Base-by-base conservation (phyloP, 148 eudicot species). In the Simmondsia chinensis region DNA sequence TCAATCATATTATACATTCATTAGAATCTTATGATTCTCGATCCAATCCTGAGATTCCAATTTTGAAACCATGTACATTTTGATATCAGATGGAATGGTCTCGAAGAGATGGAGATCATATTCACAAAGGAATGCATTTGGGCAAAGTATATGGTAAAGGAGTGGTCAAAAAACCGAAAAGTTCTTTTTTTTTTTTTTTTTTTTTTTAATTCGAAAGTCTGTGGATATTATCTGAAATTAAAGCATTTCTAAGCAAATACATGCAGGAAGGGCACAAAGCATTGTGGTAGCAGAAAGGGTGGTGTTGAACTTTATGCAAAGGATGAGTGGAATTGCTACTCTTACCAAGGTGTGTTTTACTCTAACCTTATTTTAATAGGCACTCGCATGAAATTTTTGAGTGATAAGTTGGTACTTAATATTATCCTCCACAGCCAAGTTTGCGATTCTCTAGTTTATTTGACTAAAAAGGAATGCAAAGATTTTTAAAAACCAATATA, bases 251-350 rank as follows among this genome's bases (percentile, higher is more conserved):
- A 3, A 40, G 38, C 28, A 32, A 33, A 50, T 45, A 46, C 41
- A 69, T 50, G 70, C 74, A 89, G 97, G 95, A 61, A 70, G 65
- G 40, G 95, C 97, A 1, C 87, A 79, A 58, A 79, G 70, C 57
- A 79, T 89, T 43, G 83, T 89, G 25, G 76, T 84, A 24, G 84
- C 82, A 27, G 97, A 89, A 68, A 84, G 95, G 61, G 97, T 89
- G 42, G 97, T 71, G 29, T 73, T 89, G 50, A 89, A 89, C 63
- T 89, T 89, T 61, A 84, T 89, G 95, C 97, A 89, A 65, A 78
- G 97, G 58, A 89, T 89, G 97, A 89, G 97, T 68, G 97, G 97
- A 46, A 81, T 89, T 54, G 95, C 97, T 47, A 81, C 97, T 56
- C 72, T 89, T 32, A 89, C 97, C 34, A 81, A 89, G 93, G 97